phyloP scores from a whole-genome alignment of 306 rosid genomes.

The Boehmeria nivea region DNA sequence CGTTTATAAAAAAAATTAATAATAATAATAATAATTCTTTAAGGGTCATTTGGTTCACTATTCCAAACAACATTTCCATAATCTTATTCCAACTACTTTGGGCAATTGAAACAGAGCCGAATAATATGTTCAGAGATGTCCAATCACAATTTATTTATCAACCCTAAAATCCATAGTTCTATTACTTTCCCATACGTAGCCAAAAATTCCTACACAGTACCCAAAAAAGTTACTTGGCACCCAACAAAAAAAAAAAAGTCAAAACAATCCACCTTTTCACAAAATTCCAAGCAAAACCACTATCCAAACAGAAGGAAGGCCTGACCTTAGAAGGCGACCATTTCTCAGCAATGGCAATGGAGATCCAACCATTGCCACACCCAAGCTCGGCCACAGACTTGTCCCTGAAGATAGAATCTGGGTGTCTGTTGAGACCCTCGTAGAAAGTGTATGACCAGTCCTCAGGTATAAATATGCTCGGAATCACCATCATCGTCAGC shows the following conservation, averaged over 20 bases:
- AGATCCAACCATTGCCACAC: conserved; percentile 99
- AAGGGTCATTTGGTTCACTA: no score
- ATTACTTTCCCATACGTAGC: no score
- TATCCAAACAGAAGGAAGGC: background rate
- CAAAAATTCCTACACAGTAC: no score
- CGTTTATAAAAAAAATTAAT: no score
- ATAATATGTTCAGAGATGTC: no score
- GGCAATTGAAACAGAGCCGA: no score
- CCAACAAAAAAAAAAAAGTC: background rate
- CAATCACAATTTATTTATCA: no score
- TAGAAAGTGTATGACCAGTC: conserved; percentile 96
- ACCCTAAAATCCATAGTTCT: no score
- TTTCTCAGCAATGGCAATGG: conserved; percentile 92
- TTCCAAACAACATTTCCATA: no score
- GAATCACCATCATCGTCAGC: conserved; percentile 88
- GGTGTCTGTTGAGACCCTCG: conserved; percentile 83
- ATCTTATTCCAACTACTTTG: no score
- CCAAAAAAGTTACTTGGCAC: no score
- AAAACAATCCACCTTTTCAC: background rate
- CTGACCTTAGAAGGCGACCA: conserved; percentile 82
- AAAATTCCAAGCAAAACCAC: background rate
- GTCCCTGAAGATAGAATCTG: conserved; percentile 84
- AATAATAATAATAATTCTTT: no score
- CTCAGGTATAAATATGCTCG: conserved; percentile 91
- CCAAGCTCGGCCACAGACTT: conserved; percentile 81